Conservation (phyloP, 345 rosid genomes). For the Aquilaria sinensis region DNA sequence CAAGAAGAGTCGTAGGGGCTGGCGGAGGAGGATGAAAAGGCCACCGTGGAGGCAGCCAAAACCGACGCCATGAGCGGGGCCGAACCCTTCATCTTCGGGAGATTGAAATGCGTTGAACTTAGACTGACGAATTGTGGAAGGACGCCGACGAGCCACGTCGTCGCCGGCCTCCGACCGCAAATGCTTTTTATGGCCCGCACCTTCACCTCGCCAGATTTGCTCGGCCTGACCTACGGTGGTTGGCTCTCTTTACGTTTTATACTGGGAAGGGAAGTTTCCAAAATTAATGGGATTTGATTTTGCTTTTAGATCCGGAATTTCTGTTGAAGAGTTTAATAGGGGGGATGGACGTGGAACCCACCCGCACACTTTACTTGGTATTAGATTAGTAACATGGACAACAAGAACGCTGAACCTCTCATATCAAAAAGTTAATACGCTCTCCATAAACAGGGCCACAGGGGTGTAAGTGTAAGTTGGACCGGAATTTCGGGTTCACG, state of each 20-base stretch:
- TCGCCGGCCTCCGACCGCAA: slow-evolving; percentile 19
- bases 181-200: background rate
- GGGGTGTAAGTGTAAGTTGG: no score
- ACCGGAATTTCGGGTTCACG: no score
- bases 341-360: no score
- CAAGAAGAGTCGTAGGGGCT: no score
- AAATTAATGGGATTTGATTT: slow-evolving; percentile 16
- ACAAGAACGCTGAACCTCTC: no score
- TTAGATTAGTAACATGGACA: no score
- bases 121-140: slow-evolving; percentile 7
- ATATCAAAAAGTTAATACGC: no score
- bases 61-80: slow-evolving; percentile 36
- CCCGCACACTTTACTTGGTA: no score
- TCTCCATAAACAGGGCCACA: no score
- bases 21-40: slow-evolving; percentile 30
- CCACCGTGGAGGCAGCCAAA: slow-evolving; percentile 46
- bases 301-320: slow-evolving; percentile 3
- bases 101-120: background rate
- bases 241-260: background rate
- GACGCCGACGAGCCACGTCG: slow-evolving; percentile 26
- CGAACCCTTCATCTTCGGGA: slow-evolving; percentile 28
- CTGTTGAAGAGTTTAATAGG: background rate
- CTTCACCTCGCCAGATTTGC: background rate
- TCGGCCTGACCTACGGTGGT: background rate
- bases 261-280: background rate